Conservation (phyloP, 2,329 filamentous ascomycete genomes). For the Aspergillus sp. region DNA sequence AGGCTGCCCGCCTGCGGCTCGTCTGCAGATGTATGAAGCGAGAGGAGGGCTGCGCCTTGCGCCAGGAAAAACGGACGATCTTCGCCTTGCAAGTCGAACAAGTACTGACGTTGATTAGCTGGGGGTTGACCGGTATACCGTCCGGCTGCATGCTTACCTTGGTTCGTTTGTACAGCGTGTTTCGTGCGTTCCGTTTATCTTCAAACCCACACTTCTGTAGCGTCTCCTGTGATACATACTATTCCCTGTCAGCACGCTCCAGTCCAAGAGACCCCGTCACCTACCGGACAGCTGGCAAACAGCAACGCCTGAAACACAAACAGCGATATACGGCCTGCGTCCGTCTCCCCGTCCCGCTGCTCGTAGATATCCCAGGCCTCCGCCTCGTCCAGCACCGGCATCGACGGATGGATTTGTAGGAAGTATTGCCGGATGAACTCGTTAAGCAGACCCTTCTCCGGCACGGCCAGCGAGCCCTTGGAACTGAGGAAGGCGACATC, state of each 20-base stretch:
- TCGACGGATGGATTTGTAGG: constrained; percentile 27
- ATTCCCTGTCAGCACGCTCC: background rate
- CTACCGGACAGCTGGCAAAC: constrained; percentile 34
- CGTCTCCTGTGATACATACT: constrained; percentile 49
- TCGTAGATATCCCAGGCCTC: constrained; percentile 43
- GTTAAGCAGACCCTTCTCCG: constrained; percentile 42
- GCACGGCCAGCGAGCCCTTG: constrained; percentile 49
- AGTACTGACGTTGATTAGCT: constrained; percentile 14
- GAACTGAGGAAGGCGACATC: constrained; percentile 50
- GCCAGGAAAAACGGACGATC: constrained; percentile 23
- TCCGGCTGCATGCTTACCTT: constrained; percentile 31
- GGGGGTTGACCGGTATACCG: too few relatives aligned
- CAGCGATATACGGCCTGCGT: constrained; percentile 22
- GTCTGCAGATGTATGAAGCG: constrained; percentile 40
- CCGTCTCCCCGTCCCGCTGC: background rate
- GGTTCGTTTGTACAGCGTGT: constrained; percentile 45
- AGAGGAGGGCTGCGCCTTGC: constrained; percentile 31
- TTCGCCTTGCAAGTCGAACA: constrained; percentile 32
- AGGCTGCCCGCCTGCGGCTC: constrained; percentile 29
- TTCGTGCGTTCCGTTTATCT: constrained; percentile 45
- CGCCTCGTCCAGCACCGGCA: constrained; percentile 39
- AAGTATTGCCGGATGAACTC: constrained; percentile 47
- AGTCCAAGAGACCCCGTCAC: constrained; percentile 12
- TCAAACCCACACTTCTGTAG: constrained; percentile 42
- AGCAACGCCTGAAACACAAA: constrained; percentile 32